Base-by-base conservation (phyloP, 306 rosid genomes). In the Prunus salicina region DNA sequence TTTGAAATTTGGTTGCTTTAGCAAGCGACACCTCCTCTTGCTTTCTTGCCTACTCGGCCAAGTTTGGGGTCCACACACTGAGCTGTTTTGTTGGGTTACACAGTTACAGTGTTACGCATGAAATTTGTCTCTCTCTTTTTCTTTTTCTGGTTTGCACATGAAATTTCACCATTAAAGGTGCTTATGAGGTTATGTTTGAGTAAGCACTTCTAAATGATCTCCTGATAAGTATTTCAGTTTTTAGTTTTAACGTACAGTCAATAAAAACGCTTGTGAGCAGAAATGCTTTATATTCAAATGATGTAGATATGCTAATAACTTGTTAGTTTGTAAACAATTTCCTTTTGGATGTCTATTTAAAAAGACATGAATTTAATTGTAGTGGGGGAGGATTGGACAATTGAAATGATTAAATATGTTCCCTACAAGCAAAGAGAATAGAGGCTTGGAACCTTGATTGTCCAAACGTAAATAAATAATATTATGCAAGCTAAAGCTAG, bases 391-490 rank as follows among this genome's bases (percentile, higher is more conserved):
- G 24, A 28, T 47, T 57, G 50, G 64, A 68, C 49, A 69, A 56
- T 62, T 14, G 20, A 67, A 27, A 73, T 14, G 69, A 30, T 14
- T 14, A 82, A 82, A 71, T 62, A 41, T 57, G 82, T 78, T 85
- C 76, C 81, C 83, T 60, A 81, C 79, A 85, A 83, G 91, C 84
- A 81, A 64, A 55, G 60, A 55, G 5, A 51, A 16, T 16, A 51
- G 56, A 51, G 10, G 56, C 56, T 32, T 32, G 38, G 8, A 5
- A 5, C 6, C 38, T 0, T 32, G 5, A 32, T 32, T 32, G 38
- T 32, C 34, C 34, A 32, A 32, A 4, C 34, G 6, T 32, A 32
- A 32, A 32, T 32, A 51, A 51, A 51, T 13, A 4, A 51, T 14
- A 51, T 51, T 16, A 51, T 51, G 56, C 56, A 51, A 51, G 18